phyloP scores from a whole-genome alignment of 2,329 filamentous ascomycete species.

The Fusarium clavum region DNA sequence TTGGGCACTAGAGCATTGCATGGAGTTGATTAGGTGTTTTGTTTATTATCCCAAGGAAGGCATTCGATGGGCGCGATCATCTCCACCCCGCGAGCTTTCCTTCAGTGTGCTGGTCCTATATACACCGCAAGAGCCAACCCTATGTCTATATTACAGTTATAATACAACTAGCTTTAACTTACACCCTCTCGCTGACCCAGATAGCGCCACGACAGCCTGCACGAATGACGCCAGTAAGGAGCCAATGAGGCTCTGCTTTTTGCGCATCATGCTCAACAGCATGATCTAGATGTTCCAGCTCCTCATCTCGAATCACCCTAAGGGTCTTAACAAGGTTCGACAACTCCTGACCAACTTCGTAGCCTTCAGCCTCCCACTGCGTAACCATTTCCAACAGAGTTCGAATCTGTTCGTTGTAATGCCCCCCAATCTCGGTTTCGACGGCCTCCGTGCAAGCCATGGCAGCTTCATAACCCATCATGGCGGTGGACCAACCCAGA shows the following conservation, averaged over 20 bases:
- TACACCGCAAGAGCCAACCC: slow-evolving; percentile 29
- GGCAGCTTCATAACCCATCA: slow-evolving; percentile 90
- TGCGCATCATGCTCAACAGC: slow-evolving; percentile 94
- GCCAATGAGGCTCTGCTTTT: slow-evolving; percentile 88
- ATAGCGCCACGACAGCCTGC: slow-evolving; percentile 94
- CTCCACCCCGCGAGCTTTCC: slow-evolving; percentile 19
- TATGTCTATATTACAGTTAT: slow-evolving; percentile 43
- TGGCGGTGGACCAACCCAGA: slow-evolving; percentile 88
- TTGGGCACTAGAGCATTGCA: slow-evolving; percentile 39
- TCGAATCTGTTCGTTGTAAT: slow-evolving; percentile 94
- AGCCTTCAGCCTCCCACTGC: slow-evolving; percentile 79
- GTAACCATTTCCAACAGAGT: slow-evolving; percentile 83
- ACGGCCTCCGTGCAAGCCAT: slow-evolving; percentile 99
- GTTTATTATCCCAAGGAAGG: slow-evolving; percentile 19
- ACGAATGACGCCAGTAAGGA: slow-evolving; percentile 87
- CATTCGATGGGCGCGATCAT: slow-evolving; percentile 34
- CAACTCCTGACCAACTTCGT: slow-evolving; percentile 84
- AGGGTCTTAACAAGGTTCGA: slow-evolving; percentile 77
- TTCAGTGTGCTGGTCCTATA: slow-evolving; percentile 29
- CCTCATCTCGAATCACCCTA: slow-evolving; percentile 90
- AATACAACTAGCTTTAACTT: slow-evolving; percentile 42
- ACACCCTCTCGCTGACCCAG: slow-evolving; percentile 85
- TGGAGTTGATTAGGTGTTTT: slow-evolving; percentile 40
- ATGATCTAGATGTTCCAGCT: slow-evolving; percentile 95
- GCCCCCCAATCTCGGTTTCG: slow-evolving; percentile 95